phyloP scores from a whole-genome alignment of 2,329 filamentous ascomycete genomes.

The Cercospora zeina region DNA sequence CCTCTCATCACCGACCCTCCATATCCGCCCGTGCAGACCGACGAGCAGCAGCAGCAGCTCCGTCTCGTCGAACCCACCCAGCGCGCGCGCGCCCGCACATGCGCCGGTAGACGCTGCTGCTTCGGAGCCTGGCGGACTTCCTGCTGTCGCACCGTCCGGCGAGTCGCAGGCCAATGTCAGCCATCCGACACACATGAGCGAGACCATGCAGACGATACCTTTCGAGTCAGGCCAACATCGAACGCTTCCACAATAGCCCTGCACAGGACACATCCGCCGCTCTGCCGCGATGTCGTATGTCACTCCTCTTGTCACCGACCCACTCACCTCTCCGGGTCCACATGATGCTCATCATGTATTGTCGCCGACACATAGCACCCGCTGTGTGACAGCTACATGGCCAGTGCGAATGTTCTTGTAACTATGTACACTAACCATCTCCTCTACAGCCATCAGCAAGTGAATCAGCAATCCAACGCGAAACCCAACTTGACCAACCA shows the following conservation, averaged over 20 bases:
- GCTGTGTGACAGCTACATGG: constrained; percentile 19
- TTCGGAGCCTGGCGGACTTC: constrained; percentile 14
- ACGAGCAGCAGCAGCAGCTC: constrained; percentile 7
- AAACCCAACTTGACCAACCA: constrained; percentile 42
- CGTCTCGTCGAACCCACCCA: constrained; percentile 13
- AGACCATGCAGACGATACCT: constrained; percentile 35
- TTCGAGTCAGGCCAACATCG: constrained; percentile 24
- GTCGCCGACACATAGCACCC: constrained; percentile 14
- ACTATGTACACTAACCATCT: constrained; percentile 31
- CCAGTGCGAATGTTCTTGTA: constrained; percentile 17
- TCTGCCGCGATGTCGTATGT: constrained; percentile 38
- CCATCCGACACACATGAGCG: constrained; percentile 24
- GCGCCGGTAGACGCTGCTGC: constrained; percentile 18
- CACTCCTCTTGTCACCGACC: constrained; percentile 19
- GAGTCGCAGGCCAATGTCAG: constrained; percentile 33
- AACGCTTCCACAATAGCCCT: constrained; percentile 30
- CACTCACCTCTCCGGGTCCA: constrained; percentile 17
- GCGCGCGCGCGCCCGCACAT: constrained; percentile 4
- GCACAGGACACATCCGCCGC: constrained; percentile 24
- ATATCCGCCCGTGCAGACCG: constrained; percentile 13
- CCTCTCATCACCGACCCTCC: constrained; percentile 12
- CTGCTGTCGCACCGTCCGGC: constrained; percentile 20
- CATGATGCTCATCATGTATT: constrained; percentile 15
- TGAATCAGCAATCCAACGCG: constrained; percentile 48
- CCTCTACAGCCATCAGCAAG: constrained; percentile 43